phyloP scores from a whole-genome alignment of 2,329 filamentous ascomycete species.

The Aspergillus calidoustus region DNA sequence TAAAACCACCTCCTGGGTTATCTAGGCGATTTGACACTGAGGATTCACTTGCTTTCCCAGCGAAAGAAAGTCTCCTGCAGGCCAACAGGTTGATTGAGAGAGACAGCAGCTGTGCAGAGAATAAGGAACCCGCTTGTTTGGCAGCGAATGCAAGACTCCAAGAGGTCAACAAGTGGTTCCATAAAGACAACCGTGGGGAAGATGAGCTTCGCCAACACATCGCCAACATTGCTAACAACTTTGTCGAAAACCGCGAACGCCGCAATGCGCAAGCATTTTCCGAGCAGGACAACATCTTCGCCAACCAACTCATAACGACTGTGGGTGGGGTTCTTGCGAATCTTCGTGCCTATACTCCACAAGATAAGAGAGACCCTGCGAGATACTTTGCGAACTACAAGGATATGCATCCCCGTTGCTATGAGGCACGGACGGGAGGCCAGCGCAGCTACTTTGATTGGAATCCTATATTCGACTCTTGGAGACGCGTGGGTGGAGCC shows the following conservation, averaged over 20 bases:
- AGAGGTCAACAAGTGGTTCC: conserved; percentile 32
- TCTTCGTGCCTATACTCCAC: conserved; percentile 25
- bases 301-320: conserved; percentile 25
- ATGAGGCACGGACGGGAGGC: conserved; percentile 20
- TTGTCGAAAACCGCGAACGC: conserved; percentile 19
- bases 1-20: conserved; percentile 24
- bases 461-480: conserved; percentile 18
- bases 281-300: conserved; percentile 9
- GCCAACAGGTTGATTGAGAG: conserved; percentile 29
- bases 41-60: conserved; percentile 10
- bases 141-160: conserved; percentile 11
- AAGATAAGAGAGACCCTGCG: conserved; percentile 11
- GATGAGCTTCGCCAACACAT: conserved; percentile 26
- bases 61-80: conserved; percentile 20
- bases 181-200: conserved; percentile 25
- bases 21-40: background rate
- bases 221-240: conserved; percentile 21
- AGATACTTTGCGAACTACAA: conserved; percentile 26
- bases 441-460: conserved; percentile 31
- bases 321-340: conserved; percentile 30
- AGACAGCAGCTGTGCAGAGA: conserved; percentile 22
- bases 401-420: conserved; percentile 18
- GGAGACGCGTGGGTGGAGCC: background rate
- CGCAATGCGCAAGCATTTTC: conserved; percentile 1
- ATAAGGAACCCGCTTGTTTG: background rate